These are phyloP conservation scores for Chaetoceros muelleri DNA, from an alignment of 108 stramenopile species.

Conservation along the genomic window DNA sequence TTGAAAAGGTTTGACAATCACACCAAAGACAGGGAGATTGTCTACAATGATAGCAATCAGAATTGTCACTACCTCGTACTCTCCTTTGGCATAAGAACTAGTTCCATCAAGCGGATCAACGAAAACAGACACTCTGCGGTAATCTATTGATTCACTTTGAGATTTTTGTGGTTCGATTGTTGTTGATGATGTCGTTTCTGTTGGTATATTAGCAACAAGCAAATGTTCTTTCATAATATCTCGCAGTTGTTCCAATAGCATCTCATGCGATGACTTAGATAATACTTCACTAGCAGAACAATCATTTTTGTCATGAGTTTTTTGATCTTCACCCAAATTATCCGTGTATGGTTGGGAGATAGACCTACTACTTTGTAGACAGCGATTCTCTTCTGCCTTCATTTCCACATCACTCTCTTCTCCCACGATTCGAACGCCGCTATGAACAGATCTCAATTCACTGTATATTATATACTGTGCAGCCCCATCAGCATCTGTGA, in stretches of 20 bases:
- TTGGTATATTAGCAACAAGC: too few relatives aligned
- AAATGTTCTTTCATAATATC: neutral
- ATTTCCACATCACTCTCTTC: constrained; percentile 46
- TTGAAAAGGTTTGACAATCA: constrained; percentile 58
- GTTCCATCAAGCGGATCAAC: constrained; percentile 87
- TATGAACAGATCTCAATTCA: constrained; percentile 13
- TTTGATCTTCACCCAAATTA: constrained; percentile 6
- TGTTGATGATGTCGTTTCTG: constrained; percentile 1
- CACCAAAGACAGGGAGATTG: constrained; percentile 39
- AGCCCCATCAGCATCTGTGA: constrained; percentile 47
- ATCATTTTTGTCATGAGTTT: constrained; percentile 10
- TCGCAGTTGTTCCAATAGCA: neutral
- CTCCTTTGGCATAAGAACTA: constrained; percentile 53
- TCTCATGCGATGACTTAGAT: too few relatives aligned
- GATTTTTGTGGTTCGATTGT: neutral
- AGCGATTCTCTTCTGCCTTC: neutral
- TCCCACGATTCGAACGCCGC: constrained; percentile 29
- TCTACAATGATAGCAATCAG: constrained; percentile 50
- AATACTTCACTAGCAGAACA: neutral
- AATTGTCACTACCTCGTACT: constrained; percentile 63
- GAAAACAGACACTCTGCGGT: constrained; percentile 36
- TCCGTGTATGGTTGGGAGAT: neutral
- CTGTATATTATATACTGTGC: constrained; percentile 41
- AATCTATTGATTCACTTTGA: constrained; percentile 15
- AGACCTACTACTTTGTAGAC: too few relatives aligned